Evolutionary conservation across 2,329 filamentous ascomycete species (phyloP).

Genomic region (Trichoderma brevicompactum): DNA sequence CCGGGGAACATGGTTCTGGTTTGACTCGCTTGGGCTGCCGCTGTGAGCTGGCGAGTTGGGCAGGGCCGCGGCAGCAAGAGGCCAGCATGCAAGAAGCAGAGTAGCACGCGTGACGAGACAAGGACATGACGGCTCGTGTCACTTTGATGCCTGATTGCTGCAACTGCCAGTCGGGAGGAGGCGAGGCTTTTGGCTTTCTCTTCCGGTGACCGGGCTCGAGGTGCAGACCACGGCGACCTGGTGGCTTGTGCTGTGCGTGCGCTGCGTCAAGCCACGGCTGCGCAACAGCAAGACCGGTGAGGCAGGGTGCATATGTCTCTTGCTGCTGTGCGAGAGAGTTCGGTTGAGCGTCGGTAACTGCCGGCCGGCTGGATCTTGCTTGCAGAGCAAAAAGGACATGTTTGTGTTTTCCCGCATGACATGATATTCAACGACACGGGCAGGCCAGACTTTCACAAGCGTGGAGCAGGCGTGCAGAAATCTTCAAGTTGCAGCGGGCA

Average conservation of each 20-base stretch:
- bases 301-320: not conserved
- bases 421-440: not conserved
- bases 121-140: constrained; percentile 17
- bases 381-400: not conserved
- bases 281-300: constrained; percentile 18
- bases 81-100: constrained; percentile 21
- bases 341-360: not conserved
- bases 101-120: constrained; percentile 18
- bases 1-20: constrained; percentile 24
- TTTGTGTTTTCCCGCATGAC: not conserved
- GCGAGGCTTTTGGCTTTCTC: constrained; percentile 4
- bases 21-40: constrained; percentile 26
- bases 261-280: constrained; percentile 23
- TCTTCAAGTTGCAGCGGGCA: constrained; percentile 1
- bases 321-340: constrained; percentile 2
- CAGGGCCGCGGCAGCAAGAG: constrained; percentile 22
- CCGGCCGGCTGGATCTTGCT: not conserved
- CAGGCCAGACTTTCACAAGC: constrained; percentile 3
- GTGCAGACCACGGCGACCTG: not conserved
- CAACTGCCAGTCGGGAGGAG: not conserved
- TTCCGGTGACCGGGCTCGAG: not conserved
- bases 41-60: constrained; percentile 15
- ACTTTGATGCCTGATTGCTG: constrained; percentile 26
- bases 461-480: constrained; percentile 1
- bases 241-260: constrained; percentile 19